phyloP scores from a whole-genome alignment of 768 basidiomycete genomes.

The Cantharellus cinnabarinus region DNA sequence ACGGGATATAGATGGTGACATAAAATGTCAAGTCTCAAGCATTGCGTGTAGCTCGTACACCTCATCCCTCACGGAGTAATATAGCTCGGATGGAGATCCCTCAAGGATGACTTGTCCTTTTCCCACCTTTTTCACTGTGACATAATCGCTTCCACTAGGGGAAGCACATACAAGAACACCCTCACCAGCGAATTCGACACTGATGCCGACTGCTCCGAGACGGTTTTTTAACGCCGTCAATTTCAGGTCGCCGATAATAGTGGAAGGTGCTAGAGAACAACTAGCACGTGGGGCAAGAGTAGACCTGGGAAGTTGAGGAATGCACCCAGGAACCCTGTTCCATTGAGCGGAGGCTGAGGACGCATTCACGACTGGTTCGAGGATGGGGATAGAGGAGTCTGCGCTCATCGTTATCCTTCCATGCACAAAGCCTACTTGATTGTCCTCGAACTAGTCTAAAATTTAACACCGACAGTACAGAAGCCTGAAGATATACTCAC shows the following conservation, averaged over 20 bases:
- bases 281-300: slow-evolving; percentile 33
- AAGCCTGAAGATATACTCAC: slow-evolving; percentile 32
- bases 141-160: slow-evolving; percentile 31
- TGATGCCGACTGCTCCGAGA: slow-evolving; percentile 51
- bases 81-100: slow-evolving; percentile 72
- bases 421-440: slow-evolving; percentile 81
- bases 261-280: slow-evolving; percentile 58
- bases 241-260: slow-evolving; percentile 95
- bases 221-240: slow-evolving; percentile 73
- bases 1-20: not conserved
- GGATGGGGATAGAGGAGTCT: slow-evolving; percentile 71
- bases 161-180: slow-evolving; percentile 77
- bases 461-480: not conserved
- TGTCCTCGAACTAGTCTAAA: slow-evolving; percentile 71
- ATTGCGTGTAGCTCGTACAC: slow-evolving; percentile 83
- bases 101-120: slow-evolving; percentile 77
- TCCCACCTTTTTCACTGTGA: slow-evolving; percentile 75
- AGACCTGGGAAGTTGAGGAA: slow-evolving; percentile 5
- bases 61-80: slow-evolving; percentile 73
- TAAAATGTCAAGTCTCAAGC: slow-evolving; percentile 27
- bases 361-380: slow-evolving; percentile 33
- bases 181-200: slow-evolving; percentile 91
- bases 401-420: slow-evolving; percentile 74
- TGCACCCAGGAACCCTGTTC: slow-evolving; percentile 8
- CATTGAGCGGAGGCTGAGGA: slow-evolving; percentile 1